phyloP scores from a whole-genome alignment of 2,329 filamentous ascomycete genomes.

The Hypoxylon sp. region DNA sequence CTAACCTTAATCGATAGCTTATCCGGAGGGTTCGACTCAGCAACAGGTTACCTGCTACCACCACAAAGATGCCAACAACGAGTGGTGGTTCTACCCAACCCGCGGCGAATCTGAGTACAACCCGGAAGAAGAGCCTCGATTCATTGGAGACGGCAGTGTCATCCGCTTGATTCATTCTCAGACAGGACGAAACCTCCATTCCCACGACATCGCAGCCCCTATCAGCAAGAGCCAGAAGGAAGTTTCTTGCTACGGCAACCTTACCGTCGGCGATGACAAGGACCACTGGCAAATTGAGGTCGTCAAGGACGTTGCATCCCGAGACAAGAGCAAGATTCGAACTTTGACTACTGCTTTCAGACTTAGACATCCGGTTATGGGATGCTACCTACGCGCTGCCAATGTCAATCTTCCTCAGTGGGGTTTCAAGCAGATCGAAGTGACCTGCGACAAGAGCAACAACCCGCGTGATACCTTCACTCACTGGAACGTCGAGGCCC shows the following conservation, averaged over 20 bases:
- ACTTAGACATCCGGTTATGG: conserved; percentile 81
- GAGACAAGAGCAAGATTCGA: conserved; percentile 84
- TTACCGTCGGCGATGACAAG: conserved; percentile 95
- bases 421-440: conserved; percentile 99
- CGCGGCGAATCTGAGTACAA: conserved; percentile 80
- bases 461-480: conserved; percentile 94
- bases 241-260: conserved; percentile 95
- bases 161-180: conserved; percentile 93
- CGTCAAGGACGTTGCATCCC: conserved; percentile 86
- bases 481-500: conserved; percentile 98
- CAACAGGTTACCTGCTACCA: conserved; percentile 99
- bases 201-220: conserved; percentile 88
- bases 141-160: conserved; percentile 79
- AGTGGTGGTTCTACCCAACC: conserved; percentile 99
- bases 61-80: conserved; percentile 99
- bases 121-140: conserved; percentile 76
- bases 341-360: conserved; percentile 95
- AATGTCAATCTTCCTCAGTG: conserved; percentile 98
- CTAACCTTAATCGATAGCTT: conserved; percentile 59
- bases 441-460: conserved; percentile 93
- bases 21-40: conserved; percentile 90
- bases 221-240: conserved; percentile 90
- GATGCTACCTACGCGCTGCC: conserved; percentile 94
- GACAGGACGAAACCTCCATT: conserved; percentile 97
- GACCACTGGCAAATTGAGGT: conserved; percentile 98